Conservation (phyloP, 495 filamentous ascomycete species). For the Geopyxis carbonaria region DNA sequence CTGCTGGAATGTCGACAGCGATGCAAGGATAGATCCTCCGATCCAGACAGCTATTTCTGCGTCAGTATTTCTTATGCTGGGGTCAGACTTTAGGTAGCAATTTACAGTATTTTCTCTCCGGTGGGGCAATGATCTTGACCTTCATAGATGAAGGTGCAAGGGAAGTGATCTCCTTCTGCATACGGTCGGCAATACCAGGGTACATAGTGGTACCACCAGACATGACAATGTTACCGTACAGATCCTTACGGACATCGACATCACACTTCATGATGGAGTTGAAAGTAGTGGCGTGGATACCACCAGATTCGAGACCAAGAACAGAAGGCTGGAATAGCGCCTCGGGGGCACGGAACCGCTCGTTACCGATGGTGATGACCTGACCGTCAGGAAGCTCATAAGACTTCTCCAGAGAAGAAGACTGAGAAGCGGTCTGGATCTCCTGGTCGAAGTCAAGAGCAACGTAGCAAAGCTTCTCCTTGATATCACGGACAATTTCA, state of each 20-base stretch:
- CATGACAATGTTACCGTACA: slow-evolving; percentile 93
- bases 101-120: slow-evolving; percentile 92
- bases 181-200: slow-evolving; percentile 99
- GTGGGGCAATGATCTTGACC: slow-evolving; percentile 95
- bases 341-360: slow-evolving; percentile 89
- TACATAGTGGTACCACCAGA: slow-evolving; percentile 93
- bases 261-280: slow-evolving; percentile 95
- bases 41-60: slow-evolving; percentile 91
- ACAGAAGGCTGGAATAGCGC: slow-evolving; percentile 96
- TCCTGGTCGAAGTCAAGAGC: slow-evolving; percentile 97
- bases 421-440: slow-evolving; percentile 98
- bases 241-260: slow-evolving; percentile 79
- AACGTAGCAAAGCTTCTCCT: slow-evolving; percentile 86
- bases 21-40: slow-evolving; percentile 98
- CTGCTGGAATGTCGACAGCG: slow-evolving; percentile 99
- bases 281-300: slow-evolving; percentile 92
- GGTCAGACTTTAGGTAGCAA: slow-evolving; percentile 23
- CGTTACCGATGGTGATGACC: slow-evolving; percentile 96
- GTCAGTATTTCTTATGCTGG: too few relatives aligned
- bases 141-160: slow-evolving; percentile 97
- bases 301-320: slow-evolving; percentile 91
- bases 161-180: slow-evolving; percentile 99
- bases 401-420: slow-evolving; percentile 96
- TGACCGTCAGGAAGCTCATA: slow-evolving; percentile 99
- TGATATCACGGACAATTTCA: slow-evolving; percentile 90